Evolutionary conservation across 495 filamentous ascomycete genomes (phyloP).

Genomic region (Elasticomyces elasticus): DNA sequence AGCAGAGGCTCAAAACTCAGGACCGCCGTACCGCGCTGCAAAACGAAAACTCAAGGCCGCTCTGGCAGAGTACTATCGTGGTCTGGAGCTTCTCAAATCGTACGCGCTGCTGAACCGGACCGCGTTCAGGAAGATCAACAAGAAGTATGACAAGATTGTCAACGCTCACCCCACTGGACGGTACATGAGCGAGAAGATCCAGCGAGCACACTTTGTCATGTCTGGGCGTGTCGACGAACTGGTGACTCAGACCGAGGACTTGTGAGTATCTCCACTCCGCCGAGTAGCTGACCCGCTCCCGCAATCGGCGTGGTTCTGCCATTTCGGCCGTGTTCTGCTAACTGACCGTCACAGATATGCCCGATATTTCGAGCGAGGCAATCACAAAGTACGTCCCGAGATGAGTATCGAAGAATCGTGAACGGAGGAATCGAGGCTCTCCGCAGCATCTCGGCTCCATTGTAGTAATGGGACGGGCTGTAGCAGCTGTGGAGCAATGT

Average conservation of each 20-base stretch:
- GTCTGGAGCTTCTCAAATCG: conserved; percentile 81
- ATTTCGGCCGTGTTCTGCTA: no score
- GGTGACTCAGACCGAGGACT: conserved; percentile 68
- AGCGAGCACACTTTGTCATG: conserved; percentile 80
- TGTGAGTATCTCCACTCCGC: no score
- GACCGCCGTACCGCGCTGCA: conserved; percentile 71
- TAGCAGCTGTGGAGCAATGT: no score
- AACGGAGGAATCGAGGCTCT: no score
- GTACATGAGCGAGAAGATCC: conserved; percentile 89
- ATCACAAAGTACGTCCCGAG: no score
- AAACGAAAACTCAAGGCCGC: conserved; percentile 87
- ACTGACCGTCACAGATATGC: no score
- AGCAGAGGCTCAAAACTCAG: conserved; percentile 38
- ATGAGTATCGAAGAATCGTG: no score
- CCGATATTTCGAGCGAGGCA: conserved; percentile 81
- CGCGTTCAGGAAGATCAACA: conserved; percentile 95
- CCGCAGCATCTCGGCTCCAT: no score
- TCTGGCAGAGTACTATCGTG: conserved; percentile 83
- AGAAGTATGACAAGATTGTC: conserved; percentile 91
- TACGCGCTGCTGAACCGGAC: conserved; percentile 82
- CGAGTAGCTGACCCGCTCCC: no score
- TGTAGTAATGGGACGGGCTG: no score
- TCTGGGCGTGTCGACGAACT: conserved; percentile 70
- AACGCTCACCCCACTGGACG: conserved; percentile 64
- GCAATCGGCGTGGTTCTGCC: no score